Evolutionary conservation across 257 asterid genomes (phyloP).

Genomic region (Capsicum chinense): DNA sequence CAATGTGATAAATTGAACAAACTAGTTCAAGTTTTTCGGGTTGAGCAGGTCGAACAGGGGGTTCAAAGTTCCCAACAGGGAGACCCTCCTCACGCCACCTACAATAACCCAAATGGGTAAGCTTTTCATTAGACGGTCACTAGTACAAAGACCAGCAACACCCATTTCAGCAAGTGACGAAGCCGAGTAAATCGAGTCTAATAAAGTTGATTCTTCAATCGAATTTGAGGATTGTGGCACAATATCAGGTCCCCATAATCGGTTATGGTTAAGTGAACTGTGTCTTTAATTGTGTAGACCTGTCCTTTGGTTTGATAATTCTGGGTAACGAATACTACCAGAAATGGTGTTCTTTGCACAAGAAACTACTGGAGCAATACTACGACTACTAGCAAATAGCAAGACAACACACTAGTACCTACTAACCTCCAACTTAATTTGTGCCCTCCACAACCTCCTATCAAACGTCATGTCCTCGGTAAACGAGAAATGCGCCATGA

Average conservation of each 20-base stretch:
- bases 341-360: slow-evolving; percentile 31
- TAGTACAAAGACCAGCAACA: slow-evolving; percentile 64
- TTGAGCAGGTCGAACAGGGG: slow-evolving; percentile 76
- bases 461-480: too few relatives aligned
- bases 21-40: slow-evolving; percentile 82
- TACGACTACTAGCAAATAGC: too few relatives aligned
- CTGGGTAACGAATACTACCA: slow-evolving; percentile 35
- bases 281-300: slow-evolving; percentile 84
- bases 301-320: slow-evolving; percentile 63
- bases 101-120: slow-evolving; percentile 73
- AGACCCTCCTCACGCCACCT: slow-evolving; percentile 67
- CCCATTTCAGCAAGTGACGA: slow-evolving; percentile 91
- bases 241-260: slow-evolving; percentile 74
- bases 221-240: slow-evolving; percentile 12
- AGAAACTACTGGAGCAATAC: too few relatives aligned
- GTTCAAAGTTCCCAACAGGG: slow-evolving; percentile 65
- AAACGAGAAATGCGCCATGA: too few relatives aligned
- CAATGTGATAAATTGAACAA: background rate
- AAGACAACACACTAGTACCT: too few relatives aligned
- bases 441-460: too few relatives aligned
- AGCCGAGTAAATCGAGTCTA: slow-evolving; percentile 42
- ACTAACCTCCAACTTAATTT: too few relatives aligned
- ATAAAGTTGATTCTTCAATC: slow-evolving; percentile 31
- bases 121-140: slow-evolving; percentile 74
- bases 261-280: slow-evolving; percentile 63